Evolutionary conservation across 805 yeast species (phyloP), one percentile per base, ranked within the genome.

Genomic region (Kuraishia ogatae): DNA sequence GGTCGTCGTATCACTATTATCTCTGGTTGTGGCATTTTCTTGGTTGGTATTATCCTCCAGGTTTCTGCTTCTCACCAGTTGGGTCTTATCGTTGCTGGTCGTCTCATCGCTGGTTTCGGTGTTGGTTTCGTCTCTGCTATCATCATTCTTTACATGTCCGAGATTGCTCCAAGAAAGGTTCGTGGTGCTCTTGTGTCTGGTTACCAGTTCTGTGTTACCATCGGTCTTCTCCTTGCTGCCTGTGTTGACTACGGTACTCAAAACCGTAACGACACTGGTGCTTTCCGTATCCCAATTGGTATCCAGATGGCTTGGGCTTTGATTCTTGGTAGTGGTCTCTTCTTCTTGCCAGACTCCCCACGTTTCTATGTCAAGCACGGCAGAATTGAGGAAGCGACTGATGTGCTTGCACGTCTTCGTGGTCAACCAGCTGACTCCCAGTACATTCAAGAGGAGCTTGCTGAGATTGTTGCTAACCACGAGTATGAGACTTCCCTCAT

Each of bases 101-200:
- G 94, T 65, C 79, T 80, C 26, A 71, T 88, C 59, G 83, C 89
- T 35, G 96, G 96, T 56, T 61, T 86, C 11, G 88, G 89, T 57
- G 89, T 89, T 57, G 96, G 96, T 61, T 81, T 83, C 58, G 77
- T 87, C 48, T 82, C 92, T 47, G 89, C 91, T 50, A 76, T 85
- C 56, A 87, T 86, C 39, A 92, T 96, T 53, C 71, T 89, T 66
- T 87, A 87, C 66, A 85, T 85, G 74, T 86, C 92, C 35, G 89
- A 87, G 68, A 84, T 88, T 46, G 80, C 90, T 19, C 94, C 94
- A 26, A 83, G 79, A 62, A 83, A 87, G 77, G 80, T 87, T 53
- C 77, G 96, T 72, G 96, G 96, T 61, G 81, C 90, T 20, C 75
- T 86, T 57, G 90, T 87, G 50, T 81, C 87, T 55, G 78, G 87